A percentile compares a stretch with the other conserved stretches of the same genome.
These are phyloP conservation scores for Scutellaria baicalensis DNA, from an alignment of 257 asterid species.

Conservation along the genomic window DNA sequence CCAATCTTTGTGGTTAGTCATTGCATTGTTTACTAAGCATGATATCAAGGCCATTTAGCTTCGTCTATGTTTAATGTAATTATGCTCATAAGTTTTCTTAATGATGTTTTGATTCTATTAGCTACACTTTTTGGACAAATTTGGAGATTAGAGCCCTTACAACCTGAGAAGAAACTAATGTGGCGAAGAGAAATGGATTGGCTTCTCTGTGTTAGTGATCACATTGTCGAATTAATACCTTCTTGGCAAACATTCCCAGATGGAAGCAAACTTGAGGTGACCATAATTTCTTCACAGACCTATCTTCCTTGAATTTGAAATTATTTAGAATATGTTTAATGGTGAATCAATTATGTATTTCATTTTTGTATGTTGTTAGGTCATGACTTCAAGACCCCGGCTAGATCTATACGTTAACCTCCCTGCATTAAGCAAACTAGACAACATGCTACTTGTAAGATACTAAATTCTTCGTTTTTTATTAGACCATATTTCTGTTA, in stretches of 20 bases:
- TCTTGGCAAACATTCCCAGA: constrained; percentile 76
- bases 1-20: constrained; percentile 71
- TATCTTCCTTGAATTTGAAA: background rate
- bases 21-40: background rate
- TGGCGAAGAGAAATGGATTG: constrained; percentile 88
- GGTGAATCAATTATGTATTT: too few species aligned
- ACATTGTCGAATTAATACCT: constrained; percentile 72
- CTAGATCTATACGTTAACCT: constrained; percentile 63
- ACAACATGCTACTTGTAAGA: constrained; percentile 80
- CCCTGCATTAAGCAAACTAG: constrained; percentile 79
- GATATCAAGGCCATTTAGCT: background rate
- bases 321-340: too few species aligned
- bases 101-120: constrained; percentile 12
- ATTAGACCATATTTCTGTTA: background rate
- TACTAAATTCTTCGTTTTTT: background rate
- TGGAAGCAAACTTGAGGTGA: constrained; percentile 75
- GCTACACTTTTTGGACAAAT: constrained; percentile 86
- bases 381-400: constrained; percentile 72
- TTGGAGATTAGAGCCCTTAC: constrained; percentile 82
- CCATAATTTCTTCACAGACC: background rate
- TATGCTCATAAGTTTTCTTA: background rate
- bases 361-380: constrained; percentile 23
- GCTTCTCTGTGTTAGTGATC: constrained; percentile 74
- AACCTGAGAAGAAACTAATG: constrained; percentile 48
- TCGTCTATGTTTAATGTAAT: background rate